Base-by-base conservation (phyloP, 75 land plant species). In the Sequoiadendron giganteum region DNA sequence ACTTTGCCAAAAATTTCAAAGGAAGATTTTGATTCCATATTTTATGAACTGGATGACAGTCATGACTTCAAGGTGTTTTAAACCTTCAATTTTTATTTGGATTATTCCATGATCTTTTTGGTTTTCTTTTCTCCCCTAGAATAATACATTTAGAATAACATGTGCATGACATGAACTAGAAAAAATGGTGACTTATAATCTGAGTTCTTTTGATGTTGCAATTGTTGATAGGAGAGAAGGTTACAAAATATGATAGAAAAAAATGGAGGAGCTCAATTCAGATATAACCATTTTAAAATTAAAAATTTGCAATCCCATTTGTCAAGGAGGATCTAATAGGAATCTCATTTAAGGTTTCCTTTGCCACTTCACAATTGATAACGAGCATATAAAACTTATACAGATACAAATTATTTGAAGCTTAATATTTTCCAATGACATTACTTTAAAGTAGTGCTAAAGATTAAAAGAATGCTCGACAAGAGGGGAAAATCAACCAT, bases 21-120 rank as follows among this genome's bases (percentile, higher is more conserved):
- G 47, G 98, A 97, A 54, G 97, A 97, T 83, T 95, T 93, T 91
- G 97, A 95, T 58, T 84, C 88, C 3, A 92, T 97, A 43, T 97
- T 97, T 86, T 88, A 90, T 90, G 98, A 93, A 76, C 89, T 97
- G 76, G 98, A 97, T 90, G 95, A 95, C 56, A 97, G 95, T 88
- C 92, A 90, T 70, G 97, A 97, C 82, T 94, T 97, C 90, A 93
- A 93, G 98, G 98, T 97, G 85, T n/a, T 79, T n/a, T 75, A 36
- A 28, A 86, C 83, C 25, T 86, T 80, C 32, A 52, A 45, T 77
- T 25, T 52, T 52, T 77, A 19, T 36, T 39, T 78, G 40, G 13
- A 52, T 78, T 36, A 34, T 43, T 81, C 9, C 49, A 25, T 28
- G 14, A n/a, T 28, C 34, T 10, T 47, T 82, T 28, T 43, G 3